These are phyloP conservation scores for Pythium pectinolyticum DNA, from an alignment of 352 stramenopile species.

Conservation along the genomic window DNA sequence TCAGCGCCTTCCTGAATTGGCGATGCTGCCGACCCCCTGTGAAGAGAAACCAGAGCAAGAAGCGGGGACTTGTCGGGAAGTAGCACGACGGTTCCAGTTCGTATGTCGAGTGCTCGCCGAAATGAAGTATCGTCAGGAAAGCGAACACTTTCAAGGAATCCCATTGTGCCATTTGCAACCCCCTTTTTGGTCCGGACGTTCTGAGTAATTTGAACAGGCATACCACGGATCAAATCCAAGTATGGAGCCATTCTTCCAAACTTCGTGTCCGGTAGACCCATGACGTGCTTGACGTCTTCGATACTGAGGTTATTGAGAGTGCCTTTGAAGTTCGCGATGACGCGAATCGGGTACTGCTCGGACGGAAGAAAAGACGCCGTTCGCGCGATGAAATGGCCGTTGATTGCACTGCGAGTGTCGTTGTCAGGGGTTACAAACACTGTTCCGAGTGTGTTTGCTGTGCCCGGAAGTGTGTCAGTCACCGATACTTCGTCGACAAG, in stretches of 20 bases:
- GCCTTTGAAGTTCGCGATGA: slow-evolving; percentile 19
- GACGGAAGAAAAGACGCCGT: not conserved
- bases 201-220: slow-evolving; percentile 21
- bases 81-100: not conserved
- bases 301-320: slow-evolving; percentile 13
- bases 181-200: slow-evolving; percentile 14
- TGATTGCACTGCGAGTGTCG: slow-evolving; percentile 6
- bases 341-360: not conserved
- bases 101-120: not conserved
- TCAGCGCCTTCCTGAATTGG: not conserved
- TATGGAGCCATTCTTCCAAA: slow-evolving; percentile 17
- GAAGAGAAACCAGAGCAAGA: slow-evolving; percentile 1
- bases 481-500: slow-evolving; percentile 15
- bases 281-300: not conserved
- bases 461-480: no score
- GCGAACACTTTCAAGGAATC: not conserved
- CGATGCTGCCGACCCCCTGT: not conserved
- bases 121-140: slow-evolving; percentile 11
- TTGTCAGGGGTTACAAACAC: slow-evolving; percentile 13
- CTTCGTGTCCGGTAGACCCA: slow-evolving; percentile 14
- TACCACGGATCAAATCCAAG: slow-evolving; percentile 17
- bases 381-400: slow-evolving; percentile 1
- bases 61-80: slow-evolving; percentile 16
- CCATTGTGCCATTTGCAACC: slow-evolving; percentile 10
- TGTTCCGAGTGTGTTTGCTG: slow-evolving; percentile 12